A percentile compares a stretch with the other conserved stretches of the same genome.
phyloP scores from a whole-genome alignment of 805 yeast genomes.

The Diddensiella santjacobensis region DNA sequence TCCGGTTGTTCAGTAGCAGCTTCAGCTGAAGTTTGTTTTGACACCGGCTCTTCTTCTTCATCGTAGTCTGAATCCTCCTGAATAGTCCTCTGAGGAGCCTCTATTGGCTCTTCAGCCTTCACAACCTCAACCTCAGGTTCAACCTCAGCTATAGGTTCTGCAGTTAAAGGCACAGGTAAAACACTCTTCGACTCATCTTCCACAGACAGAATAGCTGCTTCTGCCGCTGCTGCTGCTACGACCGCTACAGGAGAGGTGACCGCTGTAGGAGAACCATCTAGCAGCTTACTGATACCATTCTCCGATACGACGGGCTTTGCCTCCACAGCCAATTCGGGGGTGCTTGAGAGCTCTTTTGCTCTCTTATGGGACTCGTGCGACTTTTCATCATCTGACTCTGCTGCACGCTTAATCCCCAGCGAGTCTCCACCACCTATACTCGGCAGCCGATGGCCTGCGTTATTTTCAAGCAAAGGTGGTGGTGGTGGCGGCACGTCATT shows the following conservation, averaged over 20 bases:
- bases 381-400: slow-evolving; percentile 2
- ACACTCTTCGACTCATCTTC: neutral
- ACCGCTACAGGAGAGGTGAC: neutral
- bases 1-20: too few relatives aligned
- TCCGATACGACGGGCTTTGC: neutral
- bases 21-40: neutral
- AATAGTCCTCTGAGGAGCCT: slow-evolving; percentile 36
- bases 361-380: neutral
- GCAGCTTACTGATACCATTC: neutral
- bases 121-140: neutral
- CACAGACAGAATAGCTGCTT: neutral
- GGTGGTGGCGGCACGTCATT: neutral
- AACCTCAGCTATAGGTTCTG: neutral
- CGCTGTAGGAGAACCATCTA: neutral
- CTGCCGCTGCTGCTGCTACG: neutral
- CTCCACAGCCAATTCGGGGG: neutral
- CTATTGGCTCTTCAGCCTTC: slow-evolving; percentile 16
- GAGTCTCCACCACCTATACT: neutral
- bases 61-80: slow-evolving; percentile 47
- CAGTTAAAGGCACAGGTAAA: neutral
- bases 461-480: neutral
- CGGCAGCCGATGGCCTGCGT: neutral
- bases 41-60: slow-evolving; percentile 28
- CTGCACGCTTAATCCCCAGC: slow-evolving; percentile 2
- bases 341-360: neutral